Evolutionary conservation across 2,329 filamentous ascomycete genomes (phyloP).

Genomic region (Gremmenia infestans): DNA sequence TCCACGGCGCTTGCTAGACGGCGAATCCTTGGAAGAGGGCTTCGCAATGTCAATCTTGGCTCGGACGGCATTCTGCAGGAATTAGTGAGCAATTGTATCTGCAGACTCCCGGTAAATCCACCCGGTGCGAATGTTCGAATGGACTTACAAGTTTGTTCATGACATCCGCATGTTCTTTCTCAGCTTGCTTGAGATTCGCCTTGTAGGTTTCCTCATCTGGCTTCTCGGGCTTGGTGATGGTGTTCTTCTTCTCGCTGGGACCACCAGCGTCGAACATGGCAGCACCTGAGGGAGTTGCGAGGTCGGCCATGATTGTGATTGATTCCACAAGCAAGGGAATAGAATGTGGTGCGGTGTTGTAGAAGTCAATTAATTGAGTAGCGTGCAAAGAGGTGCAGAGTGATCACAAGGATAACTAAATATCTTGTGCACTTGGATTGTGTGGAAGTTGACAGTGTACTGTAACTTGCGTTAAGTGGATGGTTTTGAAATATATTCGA

Average conservation of each 20-base stretch:
- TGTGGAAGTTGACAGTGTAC: background rate
- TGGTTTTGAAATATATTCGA: slow-evolving; percentile 1
- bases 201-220: slow-evolving; percentile 86
- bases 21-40: slow-evolving; percentile 77
- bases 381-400: background rate
- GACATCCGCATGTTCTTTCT: slow-evolving; percentile 78
- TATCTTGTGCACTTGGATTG: slow-evolving; percentile 16
- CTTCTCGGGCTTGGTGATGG: slow-evolving; percentile 63
- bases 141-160: slow-evolving; percentile 63
- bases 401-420: slow-evolving; percentile 19
- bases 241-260: slow-evolving; percentile 33
- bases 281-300: slow-evolving; percentile 39
- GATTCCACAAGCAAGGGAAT: background rate
- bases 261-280: slow-evolving; percentile 36
- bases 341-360: background rate
- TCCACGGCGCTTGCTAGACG: slow-evolving; percentile 74
- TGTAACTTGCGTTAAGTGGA: no score
- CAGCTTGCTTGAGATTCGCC: slow-evolving; percentile 68
- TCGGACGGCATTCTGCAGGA: slow-evolving; percentile 73
- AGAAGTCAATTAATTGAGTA: background rate
- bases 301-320: slow-evolving; percentile 42
- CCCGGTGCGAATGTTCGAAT: background rate
- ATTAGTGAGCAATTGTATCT: slow-evolving; percentile 13
- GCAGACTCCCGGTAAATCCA: background rate
- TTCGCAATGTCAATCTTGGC: slow-evolving; percentile 80